Base-by-base conservation (phyloP, 176 grass and related monocot species). In the Hordeum marinum region DNA sequence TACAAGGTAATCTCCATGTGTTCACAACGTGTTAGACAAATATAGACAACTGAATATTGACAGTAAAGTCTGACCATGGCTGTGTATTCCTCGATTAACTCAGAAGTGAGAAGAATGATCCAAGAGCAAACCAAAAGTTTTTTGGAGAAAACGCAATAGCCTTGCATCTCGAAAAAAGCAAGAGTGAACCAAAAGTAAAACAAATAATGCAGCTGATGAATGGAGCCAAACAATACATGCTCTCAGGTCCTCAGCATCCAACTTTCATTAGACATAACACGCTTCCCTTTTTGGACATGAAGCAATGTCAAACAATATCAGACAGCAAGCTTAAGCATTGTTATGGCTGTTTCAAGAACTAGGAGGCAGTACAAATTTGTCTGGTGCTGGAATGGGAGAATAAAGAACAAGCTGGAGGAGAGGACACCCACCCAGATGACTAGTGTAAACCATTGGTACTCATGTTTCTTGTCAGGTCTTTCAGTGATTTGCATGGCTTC, bases 11-110 rank as follows among this genome's bases (percentile, higher is more conserved):
- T 34, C 45, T 68, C 72, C 67, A 37, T 76, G 58, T 67, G 43
- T n/a, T 21, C 13, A 58, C 29, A 37, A 8, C 13, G 23, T 76
- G 78, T 62, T 73, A 55, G 55, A 9, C 6, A 37, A 79, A 71
- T 61, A 84, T 80, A 85, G 48, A 79, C 24, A 86, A 80, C 3
- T 61, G 13, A 46, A 21, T 26, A 73, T 63, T 73, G 36, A 25
- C 24, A 60, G 27, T 63, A 20, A 86, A 70, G 15, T 43, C 27
- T 71, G 57, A 18, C 23, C 25, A 72, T 80, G 52, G 26, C 60
- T 48, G 13, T 40, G 64, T 72, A 54, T 86, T 86, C 52, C 8
- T 72, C 26, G 6, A 86, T 45, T 54, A 41, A 75, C 52, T 39
- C 32, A 41, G 27, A 36, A 82, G n/a, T 32, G 11, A 64, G 12